Evolutionary conservation across 768 basidiomycete genomes (phyloP).

Genomic region (Tricholoma saponaceum): DNA sequence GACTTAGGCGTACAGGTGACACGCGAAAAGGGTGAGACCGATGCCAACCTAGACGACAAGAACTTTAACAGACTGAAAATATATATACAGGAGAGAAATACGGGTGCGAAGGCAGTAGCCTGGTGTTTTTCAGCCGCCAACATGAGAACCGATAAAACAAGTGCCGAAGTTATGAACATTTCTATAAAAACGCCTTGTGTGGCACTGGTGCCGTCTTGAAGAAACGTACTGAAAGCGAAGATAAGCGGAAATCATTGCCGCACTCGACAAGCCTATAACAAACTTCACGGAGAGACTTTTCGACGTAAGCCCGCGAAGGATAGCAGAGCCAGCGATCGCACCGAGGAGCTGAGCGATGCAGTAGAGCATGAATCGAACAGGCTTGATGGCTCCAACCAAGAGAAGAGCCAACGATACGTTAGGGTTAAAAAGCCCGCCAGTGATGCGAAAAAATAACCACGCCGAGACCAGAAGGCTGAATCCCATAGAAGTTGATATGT

Average conservation of each 20-base stretch:
- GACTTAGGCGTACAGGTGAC: conserved; percentile 45
- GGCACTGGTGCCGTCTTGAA: conserved; percentile 41
- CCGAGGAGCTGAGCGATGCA: conserved; percentile 60
- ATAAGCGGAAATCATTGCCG: conserved; percentile 5
- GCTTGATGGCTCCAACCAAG: conserved; percentile 50
- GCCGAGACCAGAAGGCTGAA: conserved; percentile 57
- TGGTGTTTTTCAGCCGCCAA: conserved; percentile 68
- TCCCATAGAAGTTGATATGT: conserved; percentile 59
- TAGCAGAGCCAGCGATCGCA: conserved; percentile 53
- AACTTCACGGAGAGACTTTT: conserved; percentile 54
- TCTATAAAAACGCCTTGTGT: conserved; percentile 68
- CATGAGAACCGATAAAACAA: conserved; percentile 67
- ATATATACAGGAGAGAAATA: conserved; percentile 19
- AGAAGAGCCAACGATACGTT: conserved; percentile 57
- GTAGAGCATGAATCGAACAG: conserved; percentile 54
- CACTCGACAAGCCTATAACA: conserved; percentile 9
- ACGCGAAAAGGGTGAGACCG: conserved; percentile 59
- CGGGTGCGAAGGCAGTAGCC: conserved; percentile 66
- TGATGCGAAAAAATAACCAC: conserved; percentile 64
- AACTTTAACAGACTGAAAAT: background rate
- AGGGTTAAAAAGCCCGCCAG: conserved; percentile 66
- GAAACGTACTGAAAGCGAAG: conserved; percentile 37
- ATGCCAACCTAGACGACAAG: conserved; percentile 46
- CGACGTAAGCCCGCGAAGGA: conserved; percentile 52
- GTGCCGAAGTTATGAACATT: conserved; percentile 60